Evolutionary conservation across 23 red algal genomes (phyloP).

Genomic region (Gracilaria gracilis): DNA sequence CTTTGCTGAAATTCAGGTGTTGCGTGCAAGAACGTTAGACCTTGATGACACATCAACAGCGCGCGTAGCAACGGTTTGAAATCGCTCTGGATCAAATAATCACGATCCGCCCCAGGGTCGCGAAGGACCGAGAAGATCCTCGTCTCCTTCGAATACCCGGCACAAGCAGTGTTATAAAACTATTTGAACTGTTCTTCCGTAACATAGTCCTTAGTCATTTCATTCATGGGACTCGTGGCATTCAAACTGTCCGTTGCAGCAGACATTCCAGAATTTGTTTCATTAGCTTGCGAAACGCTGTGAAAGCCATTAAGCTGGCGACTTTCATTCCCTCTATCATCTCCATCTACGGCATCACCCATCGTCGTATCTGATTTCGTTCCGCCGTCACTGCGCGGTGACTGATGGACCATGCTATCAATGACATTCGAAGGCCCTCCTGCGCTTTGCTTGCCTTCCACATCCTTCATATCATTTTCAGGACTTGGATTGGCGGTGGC

Average conservation of each 20-base stretch:
- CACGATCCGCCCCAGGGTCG: slow-evolving; percentile 44
- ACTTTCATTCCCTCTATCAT: slow-evolving; percentile 5
- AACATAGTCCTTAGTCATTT: slow-evolving; percentile 20
- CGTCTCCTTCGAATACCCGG: slow-evolving; percentile 40
- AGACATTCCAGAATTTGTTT: not conserved
- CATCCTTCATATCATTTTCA: slow-evolving; percentile 18
- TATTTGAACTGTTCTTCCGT: slow-evolving; percentile 53
- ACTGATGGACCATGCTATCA: slow-evolving; percentile 8
- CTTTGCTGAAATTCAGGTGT: slow-evolving; percentile 98
- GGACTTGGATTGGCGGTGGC: not conserved
- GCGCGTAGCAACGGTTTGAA: slow-evolving; percentile 84
- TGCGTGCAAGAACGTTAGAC: slow-evolving; percentile 86
- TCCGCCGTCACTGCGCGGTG: slow-evolving; percentile 19
- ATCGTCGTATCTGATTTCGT: slow-evolving; percentile 62
- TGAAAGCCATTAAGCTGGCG: slow-evolving; percentile 34
- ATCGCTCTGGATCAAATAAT: slow-evolving; percentile 80
- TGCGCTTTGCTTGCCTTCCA: not conserved
- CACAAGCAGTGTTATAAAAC: slow-evolving; percentile 54
- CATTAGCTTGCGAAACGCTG: not conserved
- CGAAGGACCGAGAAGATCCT: slow-evolving; percentile 74
- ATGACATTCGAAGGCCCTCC: not conserved
- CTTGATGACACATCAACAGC: slow-evolving; percentile 86
- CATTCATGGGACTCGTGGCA: not conserved
- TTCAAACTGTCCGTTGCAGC: not conserved
- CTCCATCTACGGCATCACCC: slow-evolving; percentile 24